phyloP scores from a whole-genome alignment of 2,329 filamentous ascomycete species.

The Microsporum ferrugineum region DNA sequence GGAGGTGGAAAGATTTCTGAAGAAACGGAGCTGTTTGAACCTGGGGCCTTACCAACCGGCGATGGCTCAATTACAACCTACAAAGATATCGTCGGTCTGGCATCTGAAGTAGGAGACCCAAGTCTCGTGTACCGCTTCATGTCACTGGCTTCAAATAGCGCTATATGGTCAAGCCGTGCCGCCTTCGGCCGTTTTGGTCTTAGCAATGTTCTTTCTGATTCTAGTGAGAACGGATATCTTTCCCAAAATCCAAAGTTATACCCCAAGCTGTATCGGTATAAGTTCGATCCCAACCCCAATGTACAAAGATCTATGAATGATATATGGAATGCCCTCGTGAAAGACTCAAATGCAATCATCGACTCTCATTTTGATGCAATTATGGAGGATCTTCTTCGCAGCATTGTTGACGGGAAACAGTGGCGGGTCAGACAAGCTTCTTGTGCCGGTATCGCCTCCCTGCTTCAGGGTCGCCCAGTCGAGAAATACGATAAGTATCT shows the following conservation, averaged over 20 bases:
- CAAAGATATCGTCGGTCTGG: constrained; percentile 89
- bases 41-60: constrained; percentile 77
- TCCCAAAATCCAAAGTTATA: constrained; percentile 84
- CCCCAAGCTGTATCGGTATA: constrained; percentile 84
- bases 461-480: constrained; percentile 69
- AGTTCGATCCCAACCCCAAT: constrained; percentile 88
- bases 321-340: constrained; percentile 94
- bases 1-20: constrained; percentile 65
- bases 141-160: constrained; percentile 89
- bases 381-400: constrained; percentile 73
- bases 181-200: constrained; percentile 91
- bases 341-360: constrained; percentile 66
- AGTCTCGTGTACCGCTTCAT: constrained; percentile 98
- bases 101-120: constrained; percentile 92
- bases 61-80: constrained; percentile 91
- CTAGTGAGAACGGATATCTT: constrained; percentile 55
- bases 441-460: constrained; percentile 76
- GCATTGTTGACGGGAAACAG: constrained; percentile 68
- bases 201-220: constrained; percentile 81
- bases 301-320: constrained; percentile 94
- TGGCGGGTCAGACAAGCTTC: constrained; percentile 90
- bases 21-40: constrained; percentile 88
- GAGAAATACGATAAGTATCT: constrained; percentile 74
- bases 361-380: constrained; percentile 79
- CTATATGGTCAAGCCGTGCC: constrained; percentile 93